phyloP scores from a whole-genome alignment of 2,329 filamentous ascomycete genomes.

The Fusarium xylarioides region DNA sequence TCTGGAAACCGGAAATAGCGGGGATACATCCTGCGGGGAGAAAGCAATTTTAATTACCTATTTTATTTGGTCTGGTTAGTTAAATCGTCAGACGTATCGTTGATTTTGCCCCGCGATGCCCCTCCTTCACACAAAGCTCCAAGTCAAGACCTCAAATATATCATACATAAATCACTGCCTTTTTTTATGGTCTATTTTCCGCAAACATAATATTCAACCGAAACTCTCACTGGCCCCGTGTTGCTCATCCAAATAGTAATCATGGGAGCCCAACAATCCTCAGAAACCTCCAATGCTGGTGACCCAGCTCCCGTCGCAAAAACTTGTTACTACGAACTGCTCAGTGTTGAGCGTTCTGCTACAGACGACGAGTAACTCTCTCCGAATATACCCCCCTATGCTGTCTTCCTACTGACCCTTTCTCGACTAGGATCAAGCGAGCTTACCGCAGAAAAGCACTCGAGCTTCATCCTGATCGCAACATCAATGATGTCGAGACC shows the following conservation, averaged over 20 bases:
- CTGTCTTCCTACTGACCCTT: neutral
- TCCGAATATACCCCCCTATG: constrained; percentile 35
- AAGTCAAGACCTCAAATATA: neutral
- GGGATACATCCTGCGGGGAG: constrained; percentile 7
- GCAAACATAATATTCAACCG: neutral
- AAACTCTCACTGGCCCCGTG: neutral
- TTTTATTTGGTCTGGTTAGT: neutral
- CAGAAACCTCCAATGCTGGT: constrained; percentile 50
- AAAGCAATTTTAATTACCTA: neutral
- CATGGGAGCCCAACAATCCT: constrained; percentile 68
- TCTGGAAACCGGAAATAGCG: constrained; percentile 6
- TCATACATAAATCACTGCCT: constrained; percentile 1
- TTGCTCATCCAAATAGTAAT: constrained; percentile 1
- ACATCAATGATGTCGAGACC: constrained; percentile 83
- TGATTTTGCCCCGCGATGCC: constrained; percentile 33
- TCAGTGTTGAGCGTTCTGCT: constrained; percentile 76
- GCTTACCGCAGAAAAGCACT: constrained; percentile 91
- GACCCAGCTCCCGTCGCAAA: constrained; percentile 59
- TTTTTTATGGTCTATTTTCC: neutral
- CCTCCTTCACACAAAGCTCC: constrained; percentile 20
- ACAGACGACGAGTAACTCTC: constrained; percentile 77
- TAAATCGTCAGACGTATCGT: neutral
- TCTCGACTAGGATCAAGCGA: constrained; percentile 77
- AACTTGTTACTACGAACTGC: constrained; percentile 86
- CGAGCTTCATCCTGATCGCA: constrained; percentile 94